A percentile compares a stretch with the other conserved stretches of the same genome.
Evolutionary conservation across 2,329 filamentous ascomycete species (phyloP).

Genomic region (Chalaropsis thielavioides): DNA sequence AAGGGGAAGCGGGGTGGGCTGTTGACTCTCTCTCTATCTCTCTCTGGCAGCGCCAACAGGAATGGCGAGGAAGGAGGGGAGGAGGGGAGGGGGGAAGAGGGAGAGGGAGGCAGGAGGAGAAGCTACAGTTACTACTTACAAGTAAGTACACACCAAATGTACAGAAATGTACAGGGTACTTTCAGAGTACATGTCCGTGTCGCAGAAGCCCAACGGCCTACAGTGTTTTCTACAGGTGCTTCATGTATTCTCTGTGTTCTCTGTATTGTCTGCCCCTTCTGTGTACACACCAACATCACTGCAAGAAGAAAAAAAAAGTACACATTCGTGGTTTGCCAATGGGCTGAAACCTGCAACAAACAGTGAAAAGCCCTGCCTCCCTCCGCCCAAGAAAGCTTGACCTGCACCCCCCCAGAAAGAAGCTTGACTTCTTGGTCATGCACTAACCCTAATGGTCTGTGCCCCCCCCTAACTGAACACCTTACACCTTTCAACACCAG

Average conservation of each 20-base stretch:
- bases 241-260: no score
- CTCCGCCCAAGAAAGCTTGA: background rate
- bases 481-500: background rate
- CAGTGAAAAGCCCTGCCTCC: no score
- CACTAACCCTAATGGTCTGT: background rate
- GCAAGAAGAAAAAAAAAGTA: background rate
- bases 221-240: no score
- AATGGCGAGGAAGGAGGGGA: background rate
- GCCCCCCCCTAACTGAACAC: background rate
- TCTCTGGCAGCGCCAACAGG: no score
- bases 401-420: no score
- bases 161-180: background rate
- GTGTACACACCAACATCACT: background rate
- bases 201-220: no score
- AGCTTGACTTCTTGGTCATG: background rate
- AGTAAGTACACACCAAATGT: no score
- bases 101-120: background rate
- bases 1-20: constrained; percentile 13
- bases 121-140: background rate
- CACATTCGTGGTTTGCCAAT: no score
- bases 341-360: no score
- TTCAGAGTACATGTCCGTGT: background rate
- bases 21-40: background rate
- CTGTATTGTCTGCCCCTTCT: no score
- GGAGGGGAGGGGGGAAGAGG: background rate